These are phyloP conservation scores for Yamadazyma jaroonii DNA, from an alignment of 1,139 yeast genomes.

Conservation along the genomic window DNA sequence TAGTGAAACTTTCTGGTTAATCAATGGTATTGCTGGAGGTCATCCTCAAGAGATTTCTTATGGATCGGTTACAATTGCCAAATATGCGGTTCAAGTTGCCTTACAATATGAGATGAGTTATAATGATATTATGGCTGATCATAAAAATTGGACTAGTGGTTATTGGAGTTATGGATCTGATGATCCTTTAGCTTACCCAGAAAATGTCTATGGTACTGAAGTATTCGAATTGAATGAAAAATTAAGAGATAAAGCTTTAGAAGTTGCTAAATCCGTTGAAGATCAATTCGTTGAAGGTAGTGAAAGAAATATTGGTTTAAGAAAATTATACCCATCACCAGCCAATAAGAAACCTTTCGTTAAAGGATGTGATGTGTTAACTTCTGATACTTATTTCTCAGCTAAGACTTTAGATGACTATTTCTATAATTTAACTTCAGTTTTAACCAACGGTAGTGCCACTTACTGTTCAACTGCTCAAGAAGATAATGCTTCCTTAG, in stretches of 20 bases:
- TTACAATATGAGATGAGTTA: slow-evolving; percentile 55
- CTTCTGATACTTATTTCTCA: slow-evolving; percentile 60
- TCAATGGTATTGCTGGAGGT: slow-evolving; percentile 70
- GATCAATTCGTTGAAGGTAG: slow-evolving; percentile 43
- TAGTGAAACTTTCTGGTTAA: slow-evolving; percentile 55
- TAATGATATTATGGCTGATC: slow-evolving; percentile 44
- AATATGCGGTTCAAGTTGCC: slow-evolving; percentile 61
- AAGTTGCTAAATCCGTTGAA: slow-evolving; percentile 44
- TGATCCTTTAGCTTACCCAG: slow-evolving; percentile 51
- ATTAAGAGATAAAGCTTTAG: slow-evolving; percentile 57
- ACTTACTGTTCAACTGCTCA: slow-evolving; percentile 63
- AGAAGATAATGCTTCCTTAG: slow-evolving; percentile 67
- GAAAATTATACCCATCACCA: slow-evolving; percentile 44
- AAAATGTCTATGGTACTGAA: slow-evolving; percentile 59
- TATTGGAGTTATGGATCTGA: slow-evolving; percentile 57
- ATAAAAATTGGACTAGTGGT: slow-evolving; percentile 59
- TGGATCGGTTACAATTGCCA: slow-evolving; percentile 62
- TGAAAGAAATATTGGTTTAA: slow-evolving; percentile 39
- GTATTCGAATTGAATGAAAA: slow-evolving; percentile 61
- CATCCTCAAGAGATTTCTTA: slow-evolving; percentile 46
- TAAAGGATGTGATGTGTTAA: slow-evolving; percentile 56
- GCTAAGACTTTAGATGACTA: slow-evolving; percentile 53
- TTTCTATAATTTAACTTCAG: slow-evolving; percentile 44
- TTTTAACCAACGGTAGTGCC: slow-evolving; percentile 60
- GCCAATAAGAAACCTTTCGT: slow-evolving; percentile 53